Percentiles rank a stretch among this genome's conserved stretches.
Conservation (phyloP, 176 grass and related monocot species). For the Rhynchospora pubera region DNA sequence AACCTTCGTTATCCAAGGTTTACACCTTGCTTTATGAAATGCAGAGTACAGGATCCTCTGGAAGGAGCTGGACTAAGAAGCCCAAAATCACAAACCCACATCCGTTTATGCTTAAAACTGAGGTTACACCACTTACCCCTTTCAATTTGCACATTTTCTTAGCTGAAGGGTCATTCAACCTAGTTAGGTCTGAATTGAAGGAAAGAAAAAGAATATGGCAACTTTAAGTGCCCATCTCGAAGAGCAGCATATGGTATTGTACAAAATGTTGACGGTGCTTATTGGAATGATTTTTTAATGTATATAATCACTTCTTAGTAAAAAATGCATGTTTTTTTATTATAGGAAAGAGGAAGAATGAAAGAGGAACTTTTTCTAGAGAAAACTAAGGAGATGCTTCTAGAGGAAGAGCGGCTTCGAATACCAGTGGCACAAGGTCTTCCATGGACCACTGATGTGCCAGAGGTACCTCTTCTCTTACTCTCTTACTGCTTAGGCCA, state of each 20-base stretch:
- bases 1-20: not conserved
- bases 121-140: constrained; percentile 33
- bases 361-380: constrained; percentile 56
- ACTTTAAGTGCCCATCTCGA: not conserved
- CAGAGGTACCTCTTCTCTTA: constrained; percentile 41
- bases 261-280: not conserved
- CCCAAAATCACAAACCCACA: constrained; percentile 35
- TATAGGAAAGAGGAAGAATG: constrained; percentile 66
- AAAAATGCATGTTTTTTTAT: not conserved
- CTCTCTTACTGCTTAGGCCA: not conserved
- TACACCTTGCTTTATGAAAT: not conserved
- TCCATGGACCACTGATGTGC: constrained; percentile 72
- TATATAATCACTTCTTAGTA: not conserved
- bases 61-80: constrained; percentile 53
- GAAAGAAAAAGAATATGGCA: not conserved
- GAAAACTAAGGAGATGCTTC: constrained; percentile 51
- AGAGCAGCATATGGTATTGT: not conserved
- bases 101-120: constrained; percentile 79
- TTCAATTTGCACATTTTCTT: not conserved
- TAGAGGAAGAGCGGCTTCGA: constrained; percentile 58
- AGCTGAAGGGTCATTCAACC: not conserved
- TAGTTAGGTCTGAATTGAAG: not conserved
- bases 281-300: not conserved
- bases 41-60: constrained; percentile 38
- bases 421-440: constrained; percentile 60